Conservation (phyloP, 306 rosid genomes). For the Citrullus amarus region DNA sequence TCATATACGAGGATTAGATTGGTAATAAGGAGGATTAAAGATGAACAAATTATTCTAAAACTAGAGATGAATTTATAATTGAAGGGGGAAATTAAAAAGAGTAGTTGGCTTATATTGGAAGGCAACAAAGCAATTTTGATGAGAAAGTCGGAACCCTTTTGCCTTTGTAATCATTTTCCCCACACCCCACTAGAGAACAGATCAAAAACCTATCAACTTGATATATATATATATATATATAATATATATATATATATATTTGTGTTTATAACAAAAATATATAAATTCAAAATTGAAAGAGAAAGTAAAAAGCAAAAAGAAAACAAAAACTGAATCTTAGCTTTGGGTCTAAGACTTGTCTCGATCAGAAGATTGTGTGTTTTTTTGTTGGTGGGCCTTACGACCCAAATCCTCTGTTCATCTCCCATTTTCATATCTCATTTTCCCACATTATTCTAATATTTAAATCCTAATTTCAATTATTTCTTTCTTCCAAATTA, state of each 20-base stretch:
- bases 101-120: background rate
- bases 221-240: too few species aligned
- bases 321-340: constrained; percentile 7
- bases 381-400: background rate
- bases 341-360: constrained; percentile 13
- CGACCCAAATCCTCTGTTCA: background rate
- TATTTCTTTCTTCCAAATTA: too few species aligned
- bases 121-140: background rate
- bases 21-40: background rate
- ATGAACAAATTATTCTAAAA: too few species aligned
- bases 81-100: background rate
- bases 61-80: too few species aligned
- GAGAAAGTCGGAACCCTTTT: constrained; percentile 9
- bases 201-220: background rate
- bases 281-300: background rate
- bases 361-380: constrained; percentile 11
- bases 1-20: too few species aligned
- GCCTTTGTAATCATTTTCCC: constrained; percentile 6
- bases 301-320: background rate
- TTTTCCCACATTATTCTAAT: background rate
- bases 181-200: background rate
- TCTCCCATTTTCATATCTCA: background rate
- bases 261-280: background rate
- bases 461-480: background rate
- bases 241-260: background rate